A percentile compares a stretch with the other conserved stretches of the same genome.
These are phyloP conservation scores for Gypsophila paniculata DNA, from an alignment of 179 eudicot species.

Conservation along the genomic window DNA sequence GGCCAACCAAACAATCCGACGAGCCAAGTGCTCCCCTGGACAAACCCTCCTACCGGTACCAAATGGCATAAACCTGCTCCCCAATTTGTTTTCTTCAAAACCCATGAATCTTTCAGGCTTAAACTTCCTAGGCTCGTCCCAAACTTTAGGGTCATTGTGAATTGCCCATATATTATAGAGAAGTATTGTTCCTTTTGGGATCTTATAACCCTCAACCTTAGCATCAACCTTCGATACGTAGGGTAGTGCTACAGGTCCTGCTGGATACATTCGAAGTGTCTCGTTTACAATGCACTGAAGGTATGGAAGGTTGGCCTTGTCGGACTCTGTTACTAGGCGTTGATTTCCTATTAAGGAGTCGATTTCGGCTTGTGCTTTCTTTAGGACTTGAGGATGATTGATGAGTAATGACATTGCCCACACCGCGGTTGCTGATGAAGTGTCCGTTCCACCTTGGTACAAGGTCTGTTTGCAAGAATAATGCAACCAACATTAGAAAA, in stretches of 20 bases:
- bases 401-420: conserved; percentile 27
- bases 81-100: neutral
- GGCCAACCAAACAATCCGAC: conserved; percentile 23
- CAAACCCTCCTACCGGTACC: conserved; percentile 24
- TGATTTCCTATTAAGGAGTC: conserved; percentile 12
- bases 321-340: conserved; percentile 25
- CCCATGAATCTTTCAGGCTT: conserved; percentile 25
- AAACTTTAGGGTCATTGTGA: conserved; percentile 25
- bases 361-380: conserved; percentile 24
- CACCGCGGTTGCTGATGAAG: conserved; percentile 25
- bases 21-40: conserved; percentile 27
- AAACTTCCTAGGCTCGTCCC: conserved; percentile 23
- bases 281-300: conserved; percentile 24
- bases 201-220: conserved; percentile 12
- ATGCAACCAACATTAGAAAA: neutral
- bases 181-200: conserved; percentile 24
- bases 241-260: conserved; percentile 24
- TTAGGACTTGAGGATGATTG: conserved; percentile 23
- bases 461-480: conserved; percentile 10
- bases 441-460: conserved; percentile 26
- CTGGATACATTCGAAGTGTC: conserved; percentile 28
- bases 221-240: conserved; percentile 11
- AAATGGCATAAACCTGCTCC: conserved; percentile 24
- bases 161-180: conserved; percentile 30
- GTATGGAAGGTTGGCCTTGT: conserved; percentile 24